Conservation (phyloP, 768 basidiomycete genomes). For the Kwoniella europaea region DNA sequence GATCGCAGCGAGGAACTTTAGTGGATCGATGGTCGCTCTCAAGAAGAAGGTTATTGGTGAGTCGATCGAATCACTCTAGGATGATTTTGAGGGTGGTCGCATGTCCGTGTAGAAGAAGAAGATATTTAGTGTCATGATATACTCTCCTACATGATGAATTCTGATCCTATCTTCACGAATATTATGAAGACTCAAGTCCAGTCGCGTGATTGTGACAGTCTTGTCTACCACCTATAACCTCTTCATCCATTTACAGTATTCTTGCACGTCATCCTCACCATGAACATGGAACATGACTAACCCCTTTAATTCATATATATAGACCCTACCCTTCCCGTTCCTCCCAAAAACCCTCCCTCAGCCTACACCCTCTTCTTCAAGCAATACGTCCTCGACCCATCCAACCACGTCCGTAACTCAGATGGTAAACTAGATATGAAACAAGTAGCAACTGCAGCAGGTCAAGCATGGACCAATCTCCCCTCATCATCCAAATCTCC, state of each 20-base stretch:
- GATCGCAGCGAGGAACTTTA: neutral
- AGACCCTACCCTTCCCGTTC: constrained; percentile 37
- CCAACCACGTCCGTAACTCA: constrained; percentile 6
- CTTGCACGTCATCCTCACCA: no score
- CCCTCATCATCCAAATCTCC: constrained; percentile 18
- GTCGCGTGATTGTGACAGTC: neutral
- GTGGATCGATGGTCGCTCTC: neutral
- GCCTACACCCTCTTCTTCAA: constrained; percentile 46
- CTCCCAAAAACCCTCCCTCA: constrained; percentile 31
- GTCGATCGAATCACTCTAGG: neutral
- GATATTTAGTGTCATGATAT: no score
- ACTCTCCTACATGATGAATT: no score
- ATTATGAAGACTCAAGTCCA: neutral
- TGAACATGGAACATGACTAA: no score
- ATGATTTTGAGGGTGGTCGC: no score
- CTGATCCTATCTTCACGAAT: no score
- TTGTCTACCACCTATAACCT: no score
- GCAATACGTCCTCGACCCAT: constrained; percentile 27
- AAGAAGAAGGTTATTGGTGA: constrained; percentile 33
- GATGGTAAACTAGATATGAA: constrained; percentile 34
- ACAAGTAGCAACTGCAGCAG: constrained; percentile 19
- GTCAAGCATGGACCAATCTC: constrained; percentile 33
- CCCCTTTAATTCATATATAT: neutral
- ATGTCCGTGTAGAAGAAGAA: no score
- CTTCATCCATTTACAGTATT: no score